Evolutionary conservation across 176 grass and related monocot genomes (phyloP).

Genomic region (Eleusine indica): DNA sequence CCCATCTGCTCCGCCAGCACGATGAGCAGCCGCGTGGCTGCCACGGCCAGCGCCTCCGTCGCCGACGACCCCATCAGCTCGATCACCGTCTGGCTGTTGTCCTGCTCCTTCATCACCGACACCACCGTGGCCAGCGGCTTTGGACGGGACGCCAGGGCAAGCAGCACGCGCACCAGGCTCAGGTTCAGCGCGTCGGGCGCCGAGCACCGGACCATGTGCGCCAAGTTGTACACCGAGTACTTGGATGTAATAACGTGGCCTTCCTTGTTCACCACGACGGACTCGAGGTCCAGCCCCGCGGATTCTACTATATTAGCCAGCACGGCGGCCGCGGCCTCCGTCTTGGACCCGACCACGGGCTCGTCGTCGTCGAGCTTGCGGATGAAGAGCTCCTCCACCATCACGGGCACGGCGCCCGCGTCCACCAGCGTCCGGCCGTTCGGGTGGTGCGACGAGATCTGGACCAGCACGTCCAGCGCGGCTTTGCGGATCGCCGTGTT

Average conservation of each 20-base stretch:
- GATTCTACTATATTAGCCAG: slow-evolving; percentile 82
- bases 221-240: slow-evolving; percentile 87
- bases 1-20: slow-evolving; percentile 63
- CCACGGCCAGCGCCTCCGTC: slow-evolving; percentile 55
- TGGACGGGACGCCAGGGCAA: slow-evolving; percentile 47
- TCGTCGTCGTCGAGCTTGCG: slow-evolving; percentile 62
- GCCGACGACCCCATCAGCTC: slow-evolving; percentile 50
- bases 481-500: slow-evolving; percentile 59
- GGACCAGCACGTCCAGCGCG: slow-evolving; percentile 71
- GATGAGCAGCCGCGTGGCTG: slow-evolving; percentile 61
- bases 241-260: slow-evolving; percentile 87
- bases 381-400: slow-evolving; percentile 76
- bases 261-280: slow-evolving; percentile 73
- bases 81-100: slow-evolving; percentile 54
- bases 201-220: slow-evolving; percentile 80
- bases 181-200: slow-evolving; percentile 68
- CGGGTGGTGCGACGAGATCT: slow-evolving; percentile 74
- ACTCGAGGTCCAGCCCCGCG: slow-evolving; percentile 43
- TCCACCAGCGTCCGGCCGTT: slow-evolving; percentile 63
- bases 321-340: slow-evolving; percentile 52
- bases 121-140: slow-evolving; percentile 67
- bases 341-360: slow-evolving; percentile 55
- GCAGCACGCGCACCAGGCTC: slow-evolving; percentile 66
- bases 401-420: slow-evolving; percentile 53
- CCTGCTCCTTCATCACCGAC: slow-evolving; percentile 72